Evolutionary conservation across 1,284 basidiomycete genomes (phyloP).

Genomic region (Coniferiporia weirii): DNA sequence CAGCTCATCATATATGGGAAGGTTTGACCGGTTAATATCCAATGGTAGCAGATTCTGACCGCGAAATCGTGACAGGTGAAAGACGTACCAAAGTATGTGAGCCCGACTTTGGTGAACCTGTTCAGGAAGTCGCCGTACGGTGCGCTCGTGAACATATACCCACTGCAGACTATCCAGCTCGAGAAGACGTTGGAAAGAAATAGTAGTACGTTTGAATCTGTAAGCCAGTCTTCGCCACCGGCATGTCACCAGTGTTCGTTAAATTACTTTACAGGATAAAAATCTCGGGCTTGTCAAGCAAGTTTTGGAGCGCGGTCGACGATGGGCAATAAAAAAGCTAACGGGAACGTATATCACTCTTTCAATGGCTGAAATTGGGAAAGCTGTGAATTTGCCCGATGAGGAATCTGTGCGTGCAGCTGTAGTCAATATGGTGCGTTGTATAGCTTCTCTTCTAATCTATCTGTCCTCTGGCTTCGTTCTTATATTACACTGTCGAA

Average conservation of each 20-base stretch:
- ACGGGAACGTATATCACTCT: constrained; percentile 76
- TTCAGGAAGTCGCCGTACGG: constrained; percentile 62
- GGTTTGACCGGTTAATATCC: constrained; percentile 31
- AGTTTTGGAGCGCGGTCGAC: constrained; percentile 59
- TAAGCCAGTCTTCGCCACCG: constrained; percentile 27
- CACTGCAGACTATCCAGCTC: constrained; percentile 41
- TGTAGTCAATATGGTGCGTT: constrained; percentile 65
- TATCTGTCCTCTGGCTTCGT: not conserved
- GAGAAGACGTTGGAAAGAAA: constrained; percentile 48
- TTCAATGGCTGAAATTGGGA: constrained; percentile 62
- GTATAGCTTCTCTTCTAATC: not conserved
- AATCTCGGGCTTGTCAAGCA: constrained; percentile 65
- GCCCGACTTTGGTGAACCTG: constrained; percentile 46
- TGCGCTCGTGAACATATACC: constrained; percentile 58
- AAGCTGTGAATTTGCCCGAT: constrained; percentile 49
- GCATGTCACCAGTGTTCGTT: constrained; percentile 6
- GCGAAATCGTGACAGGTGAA: constrained; percentile 34
- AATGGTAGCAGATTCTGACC: not conserved
- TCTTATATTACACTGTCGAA: not conserved
- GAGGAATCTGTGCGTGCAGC: constrained; percentile 52
- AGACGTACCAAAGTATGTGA: constrained; percentile 64
- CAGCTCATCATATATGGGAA: constrained; percentile 72
- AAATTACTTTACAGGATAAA: constrained; percentile 45
- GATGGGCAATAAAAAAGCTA: constrained; percentile 71
- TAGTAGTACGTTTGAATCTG: constrained; percentile 42